Conservation (phyloP, 2,329 filamentous ascomycete species). For the Periglandula ipomoeae region DNA sequence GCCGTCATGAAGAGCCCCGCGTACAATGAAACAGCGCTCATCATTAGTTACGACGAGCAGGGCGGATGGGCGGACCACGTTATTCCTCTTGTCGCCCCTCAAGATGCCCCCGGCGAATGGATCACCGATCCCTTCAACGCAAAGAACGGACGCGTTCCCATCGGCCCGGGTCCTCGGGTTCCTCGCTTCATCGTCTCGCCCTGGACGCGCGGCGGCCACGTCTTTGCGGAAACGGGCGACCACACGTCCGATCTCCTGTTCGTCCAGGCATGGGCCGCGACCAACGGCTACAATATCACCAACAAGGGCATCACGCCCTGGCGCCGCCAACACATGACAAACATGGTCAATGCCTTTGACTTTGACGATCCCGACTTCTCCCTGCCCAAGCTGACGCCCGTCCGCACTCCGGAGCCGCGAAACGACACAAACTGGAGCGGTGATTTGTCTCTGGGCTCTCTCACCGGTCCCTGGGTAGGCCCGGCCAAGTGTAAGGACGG, state of each 20-base stretch:
- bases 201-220: slow-evolving; percentile 43
- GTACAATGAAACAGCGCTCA: slow-evolving; percentile 38
- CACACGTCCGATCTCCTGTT: slow-evolving; percentile 46
- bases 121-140: slow-evolving; percentile 28
- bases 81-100: slow-evolving; percentile 35
- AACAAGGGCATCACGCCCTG: slow-evolving; percentile 14
- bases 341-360: slow-evolving; percentile 25
- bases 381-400: slow-evolving; percentile 6
- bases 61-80: slow-evolving; percentile 47
- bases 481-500: slow-evolving; percentile 8
- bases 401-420: slow-evolving; percentile 20
- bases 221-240: slow-evolving; percentile 43
- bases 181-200: slow-evolving; percentile 46
- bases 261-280: slow-evolving; percentile 34
- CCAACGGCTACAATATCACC: slow-evolving; percentile 23
- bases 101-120: slow-evolving; percentile 41
- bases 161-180: slow-evolving; percentile 31
- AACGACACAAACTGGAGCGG: slow-evolving; percentile 15
- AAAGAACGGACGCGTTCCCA: slow-evolving; percentile 12
- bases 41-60: slow-evolving; percentile 44
- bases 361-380: slow-evolving; percentile 26
- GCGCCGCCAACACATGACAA: slow-evolving; percentile 20
- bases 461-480: slow-evolving; percentile 13
- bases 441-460: slow-evolving; percentile 11
- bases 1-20: slow-evolving; percentile 36